Percentiles rank a stretch among this genome's conserved stretches.
These are phyloP conservation scores for Jackrogersella minutella DNA, from an alignment of 495 filamentous ascomycete species.

Conservation along the genomic window DNA sequence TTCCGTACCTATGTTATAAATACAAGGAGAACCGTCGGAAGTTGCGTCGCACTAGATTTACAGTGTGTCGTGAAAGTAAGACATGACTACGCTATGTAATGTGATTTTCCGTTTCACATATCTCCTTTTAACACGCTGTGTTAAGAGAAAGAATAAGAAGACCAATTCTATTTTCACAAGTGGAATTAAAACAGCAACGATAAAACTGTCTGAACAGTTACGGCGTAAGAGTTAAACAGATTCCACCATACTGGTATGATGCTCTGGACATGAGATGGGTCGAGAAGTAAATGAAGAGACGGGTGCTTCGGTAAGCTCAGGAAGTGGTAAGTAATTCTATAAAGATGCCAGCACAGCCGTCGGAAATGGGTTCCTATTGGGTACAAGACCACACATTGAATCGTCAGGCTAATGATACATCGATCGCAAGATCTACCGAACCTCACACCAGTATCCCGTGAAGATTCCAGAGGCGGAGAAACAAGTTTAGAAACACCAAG, in stretches of 20 bases:
- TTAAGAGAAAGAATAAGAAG: not conserved
- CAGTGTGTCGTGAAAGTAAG: not conserved
- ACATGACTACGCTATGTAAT: not conserved
- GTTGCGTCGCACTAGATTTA: conserved; percentile 1
- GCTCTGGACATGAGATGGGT: conserved; percentile 18
- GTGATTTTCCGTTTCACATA: not conserved
- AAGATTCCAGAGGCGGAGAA: conserved; percentile 5
- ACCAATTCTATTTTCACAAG: not conserved
- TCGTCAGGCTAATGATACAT: not conserved
- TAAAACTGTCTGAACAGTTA: not conserved
- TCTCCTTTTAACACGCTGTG: not conserved
- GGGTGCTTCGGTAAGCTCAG: conserved; percentile 8
- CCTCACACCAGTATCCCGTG: conserved; percentile 1
- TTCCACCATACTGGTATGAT: not conserved
- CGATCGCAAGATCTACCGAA: conserved; percentile 7
- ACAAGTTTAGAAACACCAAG: not conserved
- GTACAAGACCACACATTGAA: not conserved
- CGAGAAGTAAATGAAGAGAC: conserved; percentile 12
- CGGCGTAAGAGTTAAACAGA: not conserved
- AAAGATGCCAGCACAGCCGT: not conserved
- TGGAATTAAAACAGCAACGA: not conserved
- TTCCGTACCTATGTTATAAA: conserved; percentile 13
- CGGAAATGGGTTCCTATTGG: no score
- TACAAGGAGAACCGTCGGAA: not conserved
- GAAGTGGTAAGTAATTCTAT: conserved; percentile 26